A percentile compares a stretch with the other conserved stretches of the same genome.
These are phyloP conservation scores for Chrysoporthe austroafricana DNA, from an alignment of 2,329 filamentous ascomycete genomes.

Conservation along the genomic window DNA sequence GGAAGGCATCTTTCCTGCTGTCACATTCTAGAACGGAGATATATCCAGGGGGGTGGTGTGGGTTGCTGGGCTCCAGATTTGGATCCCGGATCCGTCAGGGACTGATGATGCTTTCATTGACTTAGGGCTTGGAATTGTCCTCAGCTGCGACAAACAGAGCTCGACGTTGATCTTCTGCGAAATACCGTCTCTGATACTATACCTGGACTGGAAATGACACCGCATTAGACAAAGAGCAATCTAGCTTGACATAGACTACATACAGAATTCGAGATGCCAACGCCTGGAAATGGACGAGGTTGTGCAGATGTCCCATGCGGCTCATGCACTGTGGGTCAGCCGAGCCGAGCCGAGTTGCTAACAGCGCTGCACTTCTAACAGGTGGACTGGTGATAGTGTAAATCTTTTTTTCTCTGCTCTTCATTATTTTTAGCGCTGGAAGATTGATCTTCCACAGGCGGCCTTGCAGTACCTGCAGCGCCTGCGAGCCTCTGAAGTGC, in stretches of 20 bases:
- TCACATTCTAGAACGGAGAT: neutral
- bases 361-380: neutral
- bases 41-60: neutral
- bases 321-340: constrained; percentile 2
- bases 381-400: neutral
- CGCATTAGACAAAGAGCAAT: neutral
- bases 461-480: neutral
- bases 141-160: neutral
- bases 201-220: neutral
- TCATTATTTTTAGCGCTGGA: neutral
- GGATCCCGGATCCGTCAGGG: neutral
- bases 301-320: constrained; percentile 12
- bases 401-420: too few relatives aligned
- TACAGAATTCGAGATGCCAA: neutral
- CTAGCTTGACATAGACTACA: neutral
- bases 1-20: neutral
- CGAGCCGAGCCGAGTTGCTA: neutral
- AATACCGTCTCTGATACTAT: neutral
- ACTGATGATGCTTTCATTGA: neutral
- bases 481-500: neutral
- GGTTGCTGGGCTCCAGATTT: neutral
- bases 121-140: neutral
- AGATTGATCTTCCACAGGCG: constrained; percentile 3
- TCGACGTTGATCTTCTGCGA: neutral
- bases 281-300: neutral